These are phyloP conservation scores for Lasiosphaeriaceae sp. DNA, from an alignment of 495 filamentous ascomycete species.

Conservation along the genomic window DNA sequence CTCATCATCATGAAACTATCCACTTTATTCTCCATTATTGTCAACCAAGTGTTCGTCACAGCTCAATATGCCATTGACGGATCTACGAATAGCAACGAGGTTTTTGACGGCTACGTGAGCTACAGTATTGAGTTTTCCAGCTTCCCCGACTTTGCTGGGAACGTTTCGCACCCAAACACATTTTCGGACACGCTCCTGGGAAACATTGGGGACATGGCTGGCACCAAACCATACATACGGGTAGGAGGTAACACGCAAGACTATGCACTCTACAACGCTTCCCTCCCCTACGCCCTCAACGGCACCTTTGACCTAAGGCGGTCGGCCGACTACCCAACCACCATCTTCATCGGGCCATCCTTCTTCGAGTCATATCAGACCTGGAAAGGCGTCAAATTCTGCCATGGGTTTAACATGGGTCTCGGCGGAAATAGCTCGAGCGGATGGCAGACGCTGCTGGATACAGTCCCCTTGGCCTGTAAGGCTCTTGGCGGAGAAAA, in stretches of 20 bases:
- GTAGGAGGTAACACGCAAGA: slow-evolving; percentile 64
- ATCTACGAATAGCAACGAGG: slow-evolving; percentile 25
- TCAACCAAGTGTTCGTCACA: neutral
- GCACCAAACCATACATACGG: slow-evolving; percentile 54
- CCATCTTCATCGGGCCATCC: slow-evolving; percentile 56
- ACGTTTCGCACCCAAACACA: slow-evolving; percentile 47
- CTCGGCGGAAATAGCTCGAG: slow-evolving; percentile 51
- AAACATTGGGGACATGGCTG: slow-evolving; percentile 45
- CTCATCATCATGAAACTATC: neutral
- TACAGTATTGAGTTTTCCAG: slow-evolving; percentile 60
- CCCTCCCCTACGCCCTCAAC: slow-evolving; percentile 48
- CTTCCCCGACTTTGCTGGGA: slow-evolving; percentile 61
- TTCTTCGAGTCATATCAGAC: slow-evolving; percentile 65
- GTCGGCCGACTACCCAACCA: slow-evolving; percentile 59
- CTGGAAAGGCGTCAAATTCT: slow-evolving; percentile 54
- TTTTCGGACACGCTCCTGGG: slow-evolving; percentile 56
- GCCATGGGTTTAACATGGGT: slow-evolving; percentile 61
- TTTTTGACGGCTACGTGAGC: slow-evolving; percentile 52
- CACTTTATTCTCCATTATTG: neutral
- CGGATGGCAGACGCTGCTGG: slow-evolving; percentile 49
- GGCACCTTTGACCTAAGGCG: slow-evolving; percentile 48
- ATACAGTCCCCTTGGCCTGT: slow-evolving; percentile 57
- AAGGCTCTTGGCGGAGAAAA: slow-evolving; percentile 49
- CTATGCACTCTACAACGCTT: slow-evolving; percentile 56
- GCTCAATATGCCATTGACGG: slow-evolving; percentile 13